Evolutionary conservation across 441 rosid genomes (phyloP).

Genomic region (Erysimum cheiri): DNA sequence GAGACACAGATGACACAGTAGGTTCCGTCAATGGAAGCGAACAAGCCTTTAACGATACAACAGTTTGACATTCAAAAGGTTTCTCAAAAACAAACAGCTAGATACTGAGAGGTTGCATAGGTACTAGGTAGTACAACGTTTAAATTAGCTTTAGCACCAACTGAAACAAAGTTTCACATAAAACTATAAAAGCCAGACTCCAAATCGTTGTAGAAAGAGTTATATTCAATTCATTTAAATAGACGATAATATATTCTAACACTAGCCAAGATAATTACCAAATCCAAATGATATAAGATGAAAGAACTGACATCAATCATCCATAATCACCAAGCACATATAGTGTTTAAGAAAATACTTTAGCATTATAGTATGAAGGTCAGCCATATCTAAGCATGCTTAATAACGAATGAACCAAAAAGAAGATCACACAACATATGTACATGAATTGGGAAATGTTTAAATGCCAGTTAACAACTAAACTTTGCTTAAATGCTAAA

Average conservation of each 20-base stretch:
- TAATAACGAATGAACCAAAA: constrained; percentile 5
- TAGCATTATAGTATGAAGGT: constrained; percentile 10
- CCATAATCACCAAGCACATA: neutral
- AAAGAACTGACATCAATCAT: neutral
- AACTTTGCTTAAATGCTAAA: constrained; percentile 1
- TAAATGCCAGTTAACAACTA: neutral
- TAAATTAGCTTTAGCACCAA: constrained; percentile 31
- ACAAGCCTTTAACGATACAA: neutral
- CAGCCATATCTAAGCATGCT: constrained; percentile 5
- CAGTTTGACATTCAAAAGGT: neutral
- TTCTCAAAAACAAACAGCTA: neutral
- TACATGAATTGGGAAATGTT: neutral
- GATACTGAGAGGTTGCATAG: neutral
- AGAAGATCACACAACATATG: constrained; percentile 26
- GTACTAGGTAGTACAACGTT: neutral
- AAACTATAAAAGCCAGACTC: neutral
- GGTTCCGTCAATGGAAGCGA: neutral
- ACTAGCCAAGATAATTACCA: constrained; percentile 1
- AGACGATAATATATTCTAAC: neutral
- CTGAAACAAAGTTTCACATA: neutral
- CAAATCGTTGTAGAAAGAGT: constrained; percentile 13
- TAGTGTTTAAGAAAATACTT: neutral
- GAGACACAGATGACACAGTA: neutral
- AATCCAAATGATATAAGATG: constrained; percentile 5
- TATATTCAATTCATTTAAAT: neutral